A percentile compares a stretch with the other conserved stretches of the same genome.
Evolutionary conservation across 1,139 yeast genomes (phyloP).

Genomic region (Debaryomycetaceae sp.): DNA sequence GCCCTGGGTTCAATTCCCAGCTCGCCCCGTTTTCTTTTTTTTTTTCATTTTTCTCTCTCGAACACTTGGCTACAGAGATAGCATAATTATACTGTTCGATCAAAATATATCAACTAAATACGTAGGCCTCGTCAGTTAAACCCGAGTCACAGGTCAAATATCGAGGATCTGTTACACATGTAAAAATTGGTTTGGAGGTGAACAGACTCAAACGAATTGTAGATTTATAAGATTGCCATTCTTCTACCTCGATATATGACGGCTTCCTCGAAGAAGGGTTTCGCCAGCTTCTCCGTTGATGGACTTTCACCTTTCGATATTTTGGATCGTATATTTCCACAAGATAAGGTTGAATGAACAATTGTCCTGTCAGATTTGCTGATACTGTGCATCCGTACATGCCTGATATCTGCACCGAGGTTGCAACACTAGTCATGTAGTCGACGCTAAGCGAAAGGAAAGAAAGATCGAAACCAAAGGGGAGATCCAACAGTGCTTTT

Average conservation of each 20-base stretch:
- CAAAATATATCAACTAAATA: too few species aligned
- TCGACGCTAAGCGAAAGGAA: conserved; percentile 4
- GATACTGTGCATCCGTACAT: conserved; percentile 17
- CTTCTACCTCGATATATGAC: conserved; percentile 3
- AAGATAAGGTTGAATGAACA: conserved; percentile 16
- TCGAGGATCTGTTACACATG: conserved; percentile 16
- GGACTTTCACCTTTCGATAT: conserved; percentile 9
- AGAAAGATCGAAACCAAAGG: conserved; percentile 8
- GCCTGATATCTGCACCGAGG: conserved; percentile 10
- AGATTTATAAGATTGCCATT: conserved; percentile 7
- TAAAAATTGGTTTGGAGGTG: conserved; percentile 13
- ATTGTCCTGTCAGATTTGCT: conserved; percentile 18
- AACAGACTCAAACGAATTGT: conserved; percentile 3
- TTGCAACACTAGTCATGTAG: conserved; percentile 5
- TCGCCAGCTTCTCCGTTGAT: conserved; percentile 6
- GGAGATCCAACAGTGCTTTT: conserved; percentile 13
- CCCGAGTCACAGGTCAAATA: conserved; percentile 4
- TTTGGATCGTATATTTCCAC: conserved; percentile 11
- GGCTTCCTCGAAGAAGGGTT: conserved; percentile 6
- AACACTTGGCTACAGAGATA: too few species aligned
- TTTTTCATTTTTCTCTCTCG: too few species aligned
- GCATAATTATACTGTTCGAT: too few species aligned
- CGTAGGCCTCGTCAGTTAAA: conserved; percentile 1
- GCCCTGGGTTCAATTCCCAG: conserved; percentile 15
- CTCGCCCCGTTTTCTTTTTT: conserved; percentile 12